phyloP scores from a whole-genome alignment of 2,329 filamentous ascomycete species.

The Pseudogymnoascus sp. region DNA sequence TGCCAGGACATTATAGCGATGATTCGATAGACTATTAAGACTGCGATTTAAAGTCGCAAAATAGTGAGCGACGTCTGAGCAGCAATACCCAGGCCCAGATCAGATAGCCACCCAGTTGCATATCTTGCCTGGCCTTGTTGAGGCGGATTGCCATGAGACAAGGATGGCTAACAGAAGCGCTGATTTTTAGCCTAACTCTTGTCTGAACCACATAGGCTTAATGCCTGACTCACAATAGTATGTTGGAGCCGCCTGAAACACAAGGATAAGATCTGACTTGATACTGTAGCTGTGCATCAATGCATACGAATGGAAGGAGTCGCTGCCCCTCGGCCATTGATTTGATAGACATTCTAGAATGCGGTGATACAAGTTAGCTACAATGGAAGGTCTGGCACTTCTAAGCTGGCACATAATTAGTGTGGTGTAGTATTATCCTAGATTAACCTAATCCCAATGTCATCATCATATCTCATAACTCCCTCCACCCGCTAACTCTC shows the following conservation, averaged over 20 bases:
- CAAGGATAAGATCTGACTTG: not conserved
- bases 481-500: constrained; percentile 29
- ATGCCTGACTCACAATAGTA: not conserved
- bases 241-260: not conserved
- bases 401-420: too few relatives aligned
- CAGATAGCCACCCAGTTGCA: not conserved
- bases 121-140: not conserved
- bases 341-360: not conserved
- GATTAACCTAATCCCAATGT: not conserved
- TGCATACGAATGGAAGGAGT: not conserved
- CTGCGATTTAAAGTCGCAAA: not conserved
- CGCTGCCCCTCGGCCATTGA: not conserved
- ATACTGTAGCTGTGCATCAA: not conserved
- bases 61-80: not conserved
- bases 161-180: not conserved
- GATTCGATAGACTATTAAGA: not conserved
- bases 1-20: not conserved
- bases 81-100: not conserved
- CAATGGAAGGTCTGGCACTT: too few relatives aligned
- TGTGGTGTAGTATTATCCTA: not conserved
- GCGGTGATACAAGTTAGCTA: not conserved
- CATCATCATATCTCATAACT: constrained; percentile 4
- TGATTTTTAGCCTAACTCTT: too few relatives aligned
- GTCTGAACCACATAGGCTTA: not conserved
- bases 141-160: too few relatives aligned